Evolutionary conservation across 257 asterid species (phyloP), one percentile per base, ranked within the genome.

Genomic region (Solanum sitiens): DNA sequence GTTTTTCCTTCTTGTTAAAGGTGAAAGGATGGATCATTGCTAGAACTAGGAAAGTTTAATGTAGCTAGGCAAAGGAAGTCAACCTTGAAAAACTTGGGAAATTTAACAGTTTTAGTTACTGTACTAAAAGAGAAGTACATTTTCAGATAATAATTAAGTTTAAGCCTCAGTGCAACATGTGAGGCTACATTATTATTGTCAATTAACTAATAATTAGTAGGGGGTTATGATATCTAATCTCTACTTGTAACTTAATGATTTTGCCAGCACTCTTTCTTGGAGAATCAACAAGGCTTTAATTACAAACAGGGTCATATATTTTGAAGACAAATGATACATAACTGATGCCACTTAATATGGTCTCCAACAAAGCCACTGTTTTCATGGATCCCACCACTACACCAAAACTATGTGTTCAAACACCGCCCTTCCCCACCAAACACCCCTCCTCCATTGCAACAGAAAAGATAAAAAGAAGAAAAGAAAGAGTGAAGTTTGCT

Each of bases 331-430:
- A 80, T 80, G 18, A 80, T 44, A 37, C 85, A 30, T 47, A 30
- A 16, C 68, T 44, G 27, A 85, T 73, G 80, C 87, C 68, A 85
- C 82, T 85, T 35, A 27, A 68, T 80, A 4, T 47, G 85, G 85
- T 80, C 68, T 80, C 68, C 68, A 80, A 47, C 27, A 80, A 80
- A 80, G 44, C 44, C 68, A 80, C n/a, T 9, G 25, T 15, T 47
- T 74, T 39, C 25, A 35, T 86, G 84, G 84, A 86, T 86, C 88
- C 84, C 85, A 53, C 88, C 74, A 68, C 75, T 73, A 47, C 45
- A 21, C 35, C 53, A 61, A 86, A 75, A 25, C 74, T 37, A 72
- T 33, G 33, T 86, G 72, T 13, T n/a, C 59, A 86, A 71, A 79
- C 44, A 86, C 12, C 16, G 4, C 30, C 21, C 18, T 42, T 68